Evolutionary conservation across 352 stramenopile species (phyloP).

Genomic region (Lagenidium sp.): DNA sequence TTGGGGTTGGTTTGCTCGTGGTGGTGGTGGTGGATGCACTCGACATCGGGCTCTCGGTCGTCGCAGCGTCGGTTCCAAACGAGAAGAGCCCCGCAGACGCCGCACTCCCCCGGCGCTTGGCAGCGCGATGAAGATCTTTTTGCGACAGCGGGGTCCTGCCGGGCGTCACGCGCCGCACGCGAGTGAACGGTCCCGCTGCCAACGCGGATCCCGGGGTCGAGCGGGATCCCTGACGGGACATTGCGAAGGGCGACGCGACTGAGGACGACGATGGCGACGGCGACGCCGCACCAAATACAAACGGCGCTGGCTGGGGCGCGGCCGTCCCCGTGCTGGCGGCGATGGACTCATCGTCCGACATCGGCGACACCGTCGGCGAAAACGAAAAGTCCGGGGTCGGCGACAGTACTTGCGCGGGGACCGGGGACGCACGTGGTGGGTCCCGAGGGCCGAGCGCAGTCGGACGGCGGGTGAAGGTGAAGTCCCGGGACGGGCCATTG

Average conservation of each 20-base stretch:
- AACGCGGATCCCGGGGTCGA: too few relatives aligned
- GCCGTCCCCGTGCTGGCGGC: not conserved
- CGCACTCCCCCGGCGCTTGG: conserved; percentile 10
- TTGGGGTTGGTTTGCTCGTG: too few relatives aligned
- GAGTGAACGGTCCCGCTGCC: not conserved
- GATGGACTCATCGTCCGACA: conserved; percentile 9
- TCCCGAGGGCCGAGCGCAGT: too few relatives aligned
- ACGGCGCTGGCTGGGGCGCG: not conserved
- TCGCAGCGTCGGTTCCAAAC: not conserved
- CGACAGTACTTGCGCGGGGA: too few relatives aligned
- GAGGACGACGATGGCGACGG: not conserved
- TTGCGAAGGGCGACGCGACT: too few relatives aligned
- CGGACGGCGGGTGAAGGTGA: too few relatives aligned
- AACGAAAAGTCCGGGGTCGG: conserved; percentile 7
- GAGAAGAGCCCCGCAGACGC: not conserved
- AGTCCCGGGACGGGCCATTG: too few relatives aligned
- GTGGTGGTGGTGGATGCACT: too few relatives aligned
- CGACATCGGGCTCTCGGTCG: not conserved
- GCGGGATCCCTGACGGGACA: too few relatives aligned
- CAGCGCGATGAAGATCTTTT: conserved; percentile 18
- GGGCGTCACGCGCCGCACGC: too few relatives aligned
- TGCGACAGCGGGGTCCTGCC: too few relatives aligned
- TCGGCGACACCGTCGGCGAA: conserved; percentile 7
- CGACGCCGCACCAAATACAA: not conserved
- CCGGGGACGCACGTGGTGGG: too few relatives aligned